A percentile compares a stretch with the other conserved stretches of the same genome.
These are phyloP conservation scores for Penicillium capsulatum DNA, from an alignment of 2,329 filamentous ascomycete genomes.

Conservation along the genomic window DNA sequence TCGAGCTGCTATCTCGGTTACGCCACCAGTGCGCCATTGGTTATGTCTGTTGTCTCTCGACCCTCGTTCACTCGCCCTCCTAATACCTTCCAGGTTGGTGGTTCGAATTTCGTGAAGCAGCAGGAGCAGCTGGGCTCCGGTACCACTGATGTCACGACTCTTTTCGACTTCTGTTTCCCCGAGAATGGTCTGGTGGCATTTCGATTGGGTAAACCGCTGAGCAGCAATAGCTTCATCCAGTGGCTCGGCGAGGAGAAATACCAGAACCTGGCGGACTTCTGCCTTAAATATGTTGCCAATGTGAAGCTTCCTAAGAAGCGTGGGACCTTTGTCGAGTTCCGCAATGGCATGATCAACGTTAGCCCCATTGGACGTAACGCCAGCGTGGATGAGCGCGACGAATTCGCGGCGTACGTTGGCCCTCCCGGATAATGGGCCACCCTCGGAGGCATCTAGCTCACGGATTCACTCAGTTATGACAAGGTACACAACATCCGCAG, in stretches of 20 bases:
- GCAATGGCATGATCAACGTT: conserved; percentile 63
- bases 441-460: conserved; percentile 9
- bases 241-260: conserved; percentile 82
- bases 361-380: conserved; percentile 74
- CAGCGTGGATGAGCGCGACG: conserved; percentile 69
- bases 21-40: conserved; percentile 54
- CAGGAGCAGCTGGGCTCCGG: conserved; percentile 85
- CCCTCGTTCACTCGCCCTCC: conserved; percentile 2
- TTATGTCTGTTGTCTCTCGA: conserved; percentile 23
- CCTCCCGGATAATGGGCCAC: background rate
- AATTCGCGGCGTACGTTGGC: conserved; percentile 61
- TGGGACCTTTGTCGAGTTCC: conserved; percentile 64
- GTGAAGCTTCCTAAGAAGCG: conserved; percentile 60
- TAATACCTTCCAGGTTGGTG: conserved; percentile 58
- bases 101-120: conserved; percentile 87
- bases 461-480: conserved; percentile 57
- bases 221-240: conserved; percentile 80
- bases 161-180: conserved; percentile 97
- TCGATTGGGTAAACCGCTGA: conserved; percentile 72
- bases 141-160: conserved; percentile 65
- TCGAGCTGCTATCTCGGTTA: conserved; percentile 70
- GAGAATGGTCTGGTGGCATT: conserved; percentile 94
- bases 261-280: conserved; percentile 57
- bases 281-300: conserved; percentile 58
- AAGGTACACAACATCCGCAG: conserved; percentile 69